Percentiles rank a stretch among this genome's conserved stretches.
phyloP scores from a whole-genome alignment of 352 stramenopile species.

The Phytophthora cryptogea region DNA sequence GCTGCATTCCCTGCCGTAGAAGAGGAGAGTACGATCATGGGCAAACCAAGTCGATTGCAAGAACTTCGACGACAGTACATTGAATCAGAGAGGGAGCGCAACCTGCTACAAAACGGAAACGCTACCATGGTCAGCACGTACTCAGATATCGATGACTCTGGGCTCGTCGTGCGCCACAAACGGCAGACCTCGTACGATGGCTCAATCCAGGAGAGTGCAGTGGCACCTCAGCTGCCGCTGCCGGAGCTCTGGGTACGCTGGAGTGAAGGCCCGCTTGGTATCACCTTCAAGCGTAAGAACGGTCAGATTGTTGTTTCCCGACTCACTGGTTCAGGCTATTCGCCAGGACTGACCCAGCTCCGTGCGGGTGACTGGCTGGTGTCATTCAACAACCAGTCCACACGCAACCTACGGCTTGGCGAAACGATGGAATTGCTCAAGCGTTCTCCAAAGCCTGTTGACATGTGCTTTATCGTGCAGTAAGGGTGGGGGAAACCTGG shows the following conservation, averaged over 20 bases:
- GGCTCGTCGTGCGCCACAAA: constrained; percentile 49
- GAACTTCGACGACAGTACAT: constrained; percentile 75
- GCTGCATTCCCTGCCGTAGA: constrained; percentile 17
- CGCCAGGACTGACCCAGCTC: constrained; percentile 65
- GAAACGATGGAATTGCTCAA: constrained; percentile 88
- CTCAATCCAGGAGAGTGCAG: constrained; percentile 1
- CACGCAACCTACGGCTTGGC: constrained; percentile 56
- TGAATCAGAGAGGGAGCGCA: constrained; percentile 60
- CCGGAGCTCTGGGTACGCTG: constrained; percentile 78
- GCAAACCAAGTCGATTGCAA: constrained; percentile 46
- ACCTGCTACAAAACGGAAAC: constrained; percentile 38
- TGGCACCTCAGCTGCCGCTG: constrained; percentile 34
- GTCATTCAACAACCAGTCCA: constrained; percentile 74
- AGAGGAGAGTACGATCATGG: constrained; percentile 20
- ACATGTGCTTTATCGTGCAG: constrained; percentile 83
- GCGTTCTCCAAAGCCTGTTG: constrained; percentile 68
- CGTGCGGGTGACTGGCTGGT: constrained; percentile 76
- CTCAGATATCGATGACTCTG: constrained; percentile 73
- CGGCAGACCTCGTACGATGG: constrained; percentile 14
- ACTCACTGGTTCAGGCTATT: constrained; percentile 73
- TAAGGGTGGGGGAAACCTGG: constrained; percentile 23
- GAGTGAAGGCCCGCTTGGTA: constrained; percentile 71
- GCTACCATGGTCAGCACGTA: constrained; percentile 59
- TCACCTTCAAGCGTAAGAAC: constrained; percentile 83
- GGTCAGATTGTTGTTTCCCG: constrained; percentile 78